A percentile compares a stretch with the other conserved stretches of the same genome.
These are phyloP conservation scores for Clathrospora elynae DNA, from an alignment of 2,329 filamentous ascomycete species.

Conservation along the genomic window DNA sequence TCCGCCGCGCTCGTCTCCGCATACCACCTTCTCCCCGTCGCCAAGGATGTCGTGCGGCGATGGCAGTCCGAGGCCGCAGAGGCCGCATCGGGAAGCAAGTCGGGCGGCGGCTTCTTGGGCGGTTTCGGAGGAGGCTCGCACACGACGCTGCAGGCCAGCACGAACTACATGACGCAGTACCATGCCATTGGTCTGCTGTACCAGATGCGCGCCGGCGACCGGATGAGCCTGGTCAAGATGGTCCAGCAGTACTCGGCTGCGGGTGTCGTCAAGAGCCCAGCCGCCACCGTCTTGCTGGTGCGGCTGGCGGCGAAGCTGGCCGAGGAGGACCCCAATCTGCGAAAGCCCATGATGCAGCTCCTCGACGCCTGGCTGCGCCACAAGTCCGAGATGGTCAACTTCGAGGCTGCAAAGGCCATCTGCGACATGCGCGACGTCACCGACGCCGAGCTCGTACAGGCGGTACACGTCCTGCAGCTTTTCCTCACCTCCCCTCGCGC, in stretches of 20 bases:
- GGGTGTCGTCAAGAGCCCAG: conserved; percentile 92
- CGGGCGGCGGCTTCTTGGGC: conserved; percentile 84
- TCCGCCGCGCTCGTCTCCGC: conserved; percentile 95
- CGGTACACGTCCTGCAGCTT: conserved; percentile 91
- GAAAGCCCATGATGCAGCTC: conserved; percentile 96
- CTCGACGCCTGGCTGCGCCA: conserved; percentile 95
- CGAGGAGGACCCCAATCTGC: conserved; percentile 85
- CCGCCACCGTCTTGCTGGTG: conserved; percentile 89
- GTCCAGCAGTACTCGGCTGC: conserved; percentile 97
- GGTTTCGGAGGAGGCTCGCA: conserved; percentile 85
- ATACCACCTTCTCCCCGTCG: conserved; percentile 95
- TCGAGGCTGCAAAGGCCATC: conserved; percentile 97
- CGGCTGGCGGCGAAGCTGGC: conserved; percentile 90
- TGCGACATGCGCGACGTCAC: conserved; percentile 93
- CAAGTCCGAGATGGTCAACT: conserved; percentile 93
- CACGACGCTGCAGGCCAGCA: conserved; percentile 70
- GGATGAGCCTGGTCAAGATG: conserved; percentile 99
- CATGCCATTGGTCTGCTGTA: conserved; percentile 97
- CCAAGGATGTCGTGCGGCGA: conserved; percentile 90
- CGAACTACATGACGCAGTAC: conserved; percentile 97
- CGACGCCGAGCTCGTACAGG: conserved; percentile 87
- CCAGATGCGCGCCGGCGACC: conserved; percentile 95
- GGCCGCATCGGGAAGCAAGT: conserved; percentile 88
- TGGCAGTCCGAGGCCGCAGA: conserved; percentile 99
- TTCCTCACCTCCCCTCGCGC: conserved; percentile 95